A percentile compares a stretch with the other conserved stretches of the same genome.
These are phyloP conservation scores for Pelargonium myrrhifolium DNA, from an alignment of 441 rosid species.

Conservation along the genomic window DNA sequence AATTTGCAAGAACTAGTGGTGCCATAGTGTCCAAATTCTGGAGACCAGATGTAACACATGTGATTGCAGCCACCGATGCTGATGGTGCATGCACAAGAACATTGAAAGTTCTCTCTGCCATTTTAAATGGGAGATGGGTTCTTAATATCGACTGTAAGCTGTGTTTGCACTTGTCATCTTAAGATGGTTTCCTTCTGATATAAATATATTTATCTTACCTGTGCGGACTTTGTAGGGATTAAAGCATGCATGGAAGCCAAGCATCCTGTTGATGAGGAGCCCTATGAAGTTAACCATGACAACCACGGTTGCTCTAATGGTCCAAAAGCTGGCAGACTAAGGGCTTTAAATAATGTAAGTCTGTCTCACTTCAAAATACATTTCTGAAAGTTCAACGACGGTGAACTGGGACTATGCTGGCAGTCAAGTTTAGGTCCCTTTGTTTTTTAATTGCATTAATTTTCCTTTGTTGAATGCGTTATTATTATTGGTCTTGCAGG, in stretches of 20 bases:
- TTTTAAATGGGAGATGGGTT: slow-evolving; percentile 74
- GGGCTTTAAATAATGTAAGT: slow-evolving; percentile 45
- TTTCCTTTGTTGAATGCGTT: too few species aligned
- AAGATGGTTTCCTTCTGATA: not conserved
- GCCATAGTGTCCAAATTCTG: slow-evolving; percentile 59
- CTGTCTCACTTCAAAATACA: not conserved
- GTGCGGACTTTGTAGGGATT: slow-evolving; percentile 48
- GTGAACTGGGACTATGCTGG: too few species aligned
- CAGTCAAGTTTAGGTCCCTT: too few species aligned
- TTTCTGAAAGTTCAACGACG: not conserved
- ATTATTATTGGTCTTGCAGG: slow-evolving; percentile 29
- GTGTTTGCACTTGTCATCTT: not conserved
- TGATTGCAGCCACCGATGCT: slow-evolving; percentile 64
- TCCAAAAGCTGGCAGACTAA: slow-evolving; percentile 63
- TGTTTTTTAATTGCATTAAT: too few species aligned
- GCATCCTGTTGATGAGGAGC: slow-evolving; percentile 48
- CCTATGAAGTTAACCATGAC: slow-evolving; percentile 61
- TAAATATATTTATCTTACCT: not conserved
- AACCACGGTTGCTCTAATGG: slow-evolving; percentile 59
- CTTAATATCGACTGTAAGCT: slow-evolving; percentile 61
- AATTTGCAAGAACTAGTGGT: slow-evolving; percentile 44
- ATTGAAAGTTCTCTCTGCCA: slow-evolving; percentile 77
- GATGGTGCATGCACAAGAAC: slow-evolving; percentile 77
- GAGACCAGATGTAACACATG: slow-evolving; percentile 72
- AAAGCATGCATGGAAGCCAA: slow-evolving; percentile 58